Evolutionary conservation across 805 yeast species (phyloP), one percentile per base, ranked within the genome.

Genomic region (Myxozyma vanderwaltii): DNA sequence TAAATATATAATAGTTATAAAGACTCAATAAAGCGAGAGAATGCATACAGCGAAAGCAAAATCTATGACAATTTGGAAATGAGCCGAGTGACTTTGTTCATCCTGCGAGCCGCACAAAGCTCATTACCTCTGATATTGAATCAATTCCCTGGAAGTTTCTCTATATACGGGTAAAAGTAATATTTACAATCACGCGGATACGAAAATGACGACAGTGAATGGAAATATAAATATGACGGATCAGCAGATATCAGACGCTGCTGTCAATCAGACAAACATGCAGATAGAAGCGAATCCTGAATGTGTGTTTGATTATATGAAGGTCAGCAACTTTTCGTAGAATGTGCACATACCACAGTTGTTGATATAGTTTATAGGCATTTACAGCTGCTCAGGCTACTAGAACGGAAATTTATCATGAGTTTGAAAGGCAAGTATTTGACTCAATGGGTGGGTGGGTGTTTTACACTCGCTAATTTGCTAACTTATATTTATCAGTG

Each of bases 361-460:
- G 31, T 17, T 56, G 17, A 45, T 17, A 29, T 10, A 23, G 38
- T 4, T 1, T 33, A 7, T 29, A 61, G 63, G 48, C 58, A 15
- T 53, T 55, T 38, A 53, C 54, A 10, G 17, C 61, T 2, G 65
- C 65, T 31, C 65, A 62, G 35, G 61, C 61, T 10, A 62, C 65
- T 6, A 47, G 65, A 40, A 62, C 65, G n/a, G 65, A 63, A 27
- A 47, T 62, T 17, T 59, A 59, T 47, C 65, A 62, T 29, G 65
- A 62, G 50, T 62, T 62, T 56, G 65, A 62, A 23, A 51, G 56
- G 64, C 56, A 26, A 2, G 36, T 33, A 26, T 36, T 10, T 2
- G 21, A 26, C 27, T 7, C 8, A 21, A 24, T 5, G 19, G 24
- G 29, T 29, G 33, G 10, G 10, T n/a, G 17, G 2, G 3, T 10